Base-by-base conservation (phyloP, 2,329 filamentous ascomycete species). In the Fonsecaea multimorphosa region DNA sequence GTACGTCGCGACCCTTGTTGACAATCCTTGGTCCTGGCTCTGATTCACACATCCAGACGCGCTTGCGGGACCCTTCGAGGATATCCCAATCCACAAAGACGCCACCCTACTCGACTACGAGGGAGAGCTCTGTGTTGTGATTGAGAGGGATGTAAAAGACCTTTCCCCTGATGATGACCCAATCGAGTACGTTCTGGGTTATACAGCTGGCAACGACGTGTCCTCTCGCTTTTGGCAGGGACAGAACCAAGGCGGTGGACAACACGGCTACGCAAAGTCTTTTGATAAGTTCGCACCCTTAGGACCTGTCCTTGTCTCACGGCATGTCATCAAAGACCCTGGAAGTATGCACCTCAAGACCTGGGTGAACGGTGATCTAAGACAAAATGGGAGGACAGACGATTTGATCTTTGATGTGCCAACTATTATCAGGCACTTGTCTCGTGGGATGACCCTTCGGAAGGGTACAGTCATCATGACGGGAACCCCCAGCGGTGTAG, bases 261-360 rank as follows among this genome's bases (percentile, higher is more conserved):
- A 92, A 77, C 91, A 89, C 89, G 85, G 83, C 0, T 78, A 91
- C 16, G 89, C 89, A 36, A 92, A 92, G 76, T 87, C 88, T 2
- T 92, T 91, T 70, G 89, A 92, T 76, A 87, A 87, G n/a, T 92
- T 89, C 88, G 90, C 89, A 5, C 90, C 89, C 0, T 89, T 86
- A 71, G 89, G 90, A 0, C 90, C 90, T 0, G 89, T 87, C 1
- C 90, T 92, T 68, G 89, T 91, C 9, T 85, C 84, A 55, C 77
- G 78, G 40, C 77, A 78, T 2, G 60, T 88, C 59, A 58, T 38
- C 16, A 7, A 80, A 0, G 78, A 80, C 59, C 77, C 77, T 3
- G 70, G 70, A 1, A 73, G 72, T 27, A 67, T 82, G 64, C 59
- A 70, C 11, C 68, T 82, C 32, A 22, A 11, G 73, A 85, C 83